Evolutionary conservation across 768 basidiomycete species (phyloP).

Genomic region (Solioccasus polychromus): DNA sequence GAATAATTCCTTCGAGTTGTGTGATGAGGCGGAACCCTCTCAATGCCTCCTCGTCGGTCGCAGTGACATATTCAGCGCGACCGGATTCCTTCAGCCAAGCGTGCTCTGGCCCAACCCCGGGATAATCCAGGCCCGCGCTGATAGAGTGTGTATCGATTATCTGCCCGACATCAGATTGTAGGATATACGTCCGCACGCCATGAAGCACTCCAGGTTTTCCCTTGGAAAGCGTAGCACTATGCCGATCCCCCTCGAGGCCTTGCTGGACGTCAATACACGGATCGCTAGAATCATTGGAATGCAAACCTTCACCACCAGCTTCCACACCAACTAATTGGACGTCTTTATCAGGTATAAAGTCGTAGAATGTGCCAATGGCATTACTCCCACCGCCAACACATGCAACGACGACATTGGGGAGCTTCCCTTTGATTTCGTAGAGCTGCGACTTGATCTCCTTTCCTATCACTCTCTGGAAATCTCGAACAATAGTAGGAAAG

Average conservation of each 20-base stretch:
- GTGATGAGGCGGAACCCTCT: conserved; percentile 90
- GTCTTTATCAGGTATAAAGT: conserved; percentile 86
- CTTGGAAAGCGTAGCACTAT: conserved; percentile 90
- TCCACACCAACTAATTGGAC: conserved; percentile 93
- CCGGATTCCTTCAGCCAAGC: conserved; percentile 95
- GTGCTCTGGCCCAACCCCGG: conserved; percentile 97
- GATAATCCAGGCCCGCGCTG: conserved; percentile 94
- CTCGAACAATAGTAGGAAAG: conserved; percentile 97
- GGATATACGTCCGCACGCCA: conserved; percentile 92
- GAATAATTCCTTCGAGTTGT: conserved; percentile 95
- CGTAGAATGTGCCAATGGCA: conserved; percentile 96
- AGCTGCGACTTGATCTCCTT: conserved; percentile 92
- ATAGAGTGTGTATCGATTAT: conserved; percentile 97
- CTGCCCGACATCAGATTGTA: conserved; percentile 87
- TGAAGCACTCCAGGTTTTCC: conserved; percentile 94
- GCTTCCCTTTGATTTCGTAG: conserved; percentile 66
- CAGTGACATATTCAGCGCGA: conserved; percentile 88
- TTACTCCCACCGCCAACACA: conserved; percentile 98
- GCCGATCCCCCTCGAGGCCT: conserved; percentile 78
- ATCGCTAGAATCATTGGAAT: background rate
- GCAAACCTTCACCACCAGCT: conserved; percentile 90
- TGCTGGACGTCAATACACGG: conserved; percentile 7
- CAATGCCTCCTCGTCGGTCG: conserved; percentile 92
- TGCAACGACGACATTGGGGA: conserved; percentile 92
- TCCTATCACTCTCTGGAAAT: conserved; percentile 95